Evolutionary conservation across 2,329 filamentous ascomycete species (phyloP).

Genomic region (Botrytis medusae): DNA sequence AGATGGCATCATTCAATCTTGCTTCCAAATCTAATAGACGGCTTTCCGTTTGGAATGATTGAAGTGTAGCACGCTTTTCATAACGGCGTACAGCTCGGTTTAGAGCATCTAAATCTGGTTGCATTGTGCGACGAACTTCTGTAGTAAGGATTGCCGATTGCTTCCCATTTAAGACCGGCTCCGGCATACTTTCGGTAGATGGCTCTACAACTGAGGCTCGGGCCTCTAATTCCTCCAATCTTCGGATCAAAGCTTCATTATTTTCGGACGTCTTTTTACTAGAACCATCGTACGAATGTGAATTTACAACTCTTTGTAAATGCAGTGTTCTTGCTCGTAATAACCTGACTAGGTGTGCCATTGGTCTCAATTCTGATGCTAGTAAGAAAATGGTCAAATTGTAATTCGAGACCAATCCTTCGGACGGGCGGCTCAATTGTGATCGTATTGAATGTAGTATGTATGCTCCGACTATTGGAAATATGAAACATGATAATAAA

Average conservation of each 20-base stretch:
- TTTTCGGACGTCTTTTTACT: constrained; percentile 38
- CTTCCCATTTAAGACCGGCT: constrained; percentile 42
- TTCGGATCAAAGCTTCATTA: constrained; percentile 58
- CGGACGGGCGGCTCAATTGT: constrained; percentile 79
- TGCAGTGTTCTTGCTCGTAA: constrained; percentile 77
- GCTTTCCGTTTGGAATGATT: constrained; percentile 73
- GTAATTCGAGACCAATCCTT: constrained; percentile 86
- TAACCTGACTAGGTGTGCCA: constrained; percentile 78
- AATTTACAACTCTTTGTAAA: constrained; percentile 70
- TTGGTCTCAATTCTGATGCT: constrained; percentile 79
- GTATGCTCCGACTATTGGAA: constrained; percentile 77
- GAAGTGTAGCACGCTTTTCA: constrained; percentile 80
- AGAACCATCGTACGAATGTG: constrained; percentile 48
- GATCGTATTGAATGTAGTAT: constrained; percentile 77
- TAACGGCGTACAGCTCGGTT: constrained; percentile 87
- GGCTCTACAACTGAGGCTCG: constrained; percentile 47
- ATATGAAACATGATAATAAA: constrained; percentile 73
- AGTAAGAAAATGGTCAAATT: constrained; percentile 90
- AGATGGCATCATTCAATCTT: constrained; percentile 72
- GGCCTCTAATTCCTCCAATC: constrained; percentile 69
- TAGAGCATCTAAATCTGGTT: constrained; percentile 82
- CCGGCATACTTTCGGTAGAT: constrained; percentile 30
- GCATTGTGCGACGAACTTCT: constrained; percentile 64
- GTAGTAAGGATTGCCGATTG: constrained; percentile 45
- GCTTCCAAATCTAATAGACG: constrained; percentile 70